Conservation (phyloP, 805 yeast genomes). For the Lachancea thermotolerans region DNA sequence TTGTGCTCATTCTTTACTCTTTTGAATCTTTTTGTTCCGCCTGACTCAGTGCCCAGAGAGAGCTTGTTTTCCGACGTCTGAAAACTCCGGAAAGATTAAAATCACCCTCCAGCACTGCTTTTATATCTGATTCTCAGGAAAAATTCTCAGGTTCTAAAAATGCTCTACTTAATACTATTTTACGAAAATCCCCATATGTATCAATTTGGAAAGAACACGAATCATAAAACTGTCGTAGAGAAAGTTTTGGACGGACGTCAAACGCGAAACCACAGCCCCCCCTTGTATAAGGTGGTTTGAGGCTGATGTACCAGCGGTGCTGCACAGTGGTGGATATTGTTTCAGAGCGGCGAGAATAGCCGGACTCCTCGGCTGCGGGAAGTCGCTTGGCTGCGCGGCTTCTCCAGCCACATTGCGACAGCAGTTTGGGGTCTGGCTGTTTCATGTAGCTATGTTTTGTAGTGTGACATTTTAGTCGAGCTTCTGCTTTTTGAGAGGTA, state of each 20-base stretch:
- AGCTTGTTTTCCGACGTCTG: neutral
- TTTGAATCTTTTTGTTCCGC: slow-evolving; percentile 3
- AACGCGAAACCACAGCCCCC: neutral
- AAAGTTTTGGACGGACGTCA: neutral
- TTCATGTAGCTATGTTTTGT: neutral
- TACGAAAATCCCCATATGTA: no score
- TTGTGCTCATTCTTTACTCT: neutral
- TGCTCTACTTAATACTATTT: neutral
- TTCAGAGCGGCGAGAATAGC: neutral
- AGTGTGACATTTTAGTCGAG: neutral
- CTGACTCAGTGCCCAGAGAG: neutral
- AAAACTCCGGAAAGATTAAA: neutral
- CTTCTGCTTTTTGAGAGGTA: neutral
- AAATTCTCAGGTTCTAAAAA: neutral
- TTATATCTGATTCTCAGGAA: neutral
- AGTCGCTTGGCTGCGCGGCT: no score
- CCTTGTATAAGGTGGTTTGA: neutral
- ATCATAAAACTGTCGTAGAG: neutral
- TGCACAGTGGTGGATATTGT: neutral
- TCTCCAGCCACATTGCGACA: no score
- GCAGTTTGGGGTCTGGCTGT: no score
- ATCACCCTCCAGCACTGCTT: neutral
- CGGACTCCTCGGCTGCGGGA: neutral
- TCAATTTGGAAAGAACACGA: neutral
- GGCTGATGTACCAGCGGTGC: neutral